These are phyloP conservation scores for Rhodosporidiobolus sp. DNA, from an alignment of 768 basidiomycete species.

Conservation along the genomic window DNA sequence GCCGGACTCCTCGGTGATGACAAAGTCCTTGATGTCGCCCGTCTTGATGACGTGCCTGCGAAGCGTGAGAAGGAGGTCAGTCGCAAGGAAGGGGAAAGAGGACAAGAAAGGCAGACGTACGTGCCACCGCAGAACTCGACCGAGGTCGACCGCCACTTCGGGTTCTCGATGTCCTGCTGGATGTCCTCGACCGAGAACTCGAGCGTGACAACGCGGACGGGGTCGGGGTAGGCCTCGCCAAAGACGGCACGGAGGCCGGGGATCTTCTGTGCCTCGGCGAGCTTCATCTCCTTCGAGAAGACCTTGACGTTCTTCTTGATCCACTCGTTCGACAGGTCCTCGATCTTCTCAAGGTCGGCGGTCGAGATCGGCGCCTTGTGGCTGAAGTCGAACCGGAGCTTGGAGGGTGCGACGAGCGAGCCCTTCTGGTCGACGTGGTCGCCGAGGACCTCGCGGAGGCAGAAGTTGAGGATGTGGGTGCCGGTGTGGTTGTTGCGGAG, in stretches of 20 bases:
- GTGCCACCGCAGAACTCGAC: conserved; percentile 99
- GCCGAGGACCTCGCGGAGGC: conserved; percentile 85
- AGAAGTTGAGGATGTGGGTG: conserved; percentile 95
- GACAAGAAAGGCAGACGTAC: conserved; percentile 55
- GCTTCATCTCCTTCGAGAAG: conserved; percentile 76
- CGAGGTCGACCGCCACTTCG: conserved; percentile 85
- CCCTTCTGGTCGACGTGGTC: conserved; percentile 98
- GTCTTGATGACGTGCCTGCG: conserved; percentile 88
- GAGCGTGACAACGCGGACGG: conserved; percentile 88
- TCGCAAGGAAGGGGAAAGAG: background rate
- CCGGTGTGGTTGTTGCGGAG: conserved; percentile 97
- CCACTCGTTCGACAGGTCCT: conserved; percentile 80
- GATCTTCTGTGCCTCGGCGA: conserved; percentile 75
- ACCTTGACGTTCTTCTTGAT: conserved; percentile 84
- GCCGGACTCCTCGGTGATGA: conserved; percentile 90
- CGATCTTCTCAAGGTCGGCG: conserved; percentile 75
- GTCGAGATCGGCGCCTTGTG: conserved; percentile 84
- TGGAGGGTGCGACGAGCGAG: conserved; percentile 90
- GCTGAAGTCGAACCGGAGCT: conserved; percentile 97
- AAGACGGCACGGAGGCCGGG: conserved; percentile 95
- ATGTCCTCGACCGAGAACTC: conserved; percentile 87
- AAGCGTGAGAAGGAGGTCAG: conserved; percentile 9
- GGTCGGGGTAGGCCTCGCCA: conserved; percentile 95
- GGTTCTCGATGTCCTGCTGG: conserved; percentile 74
- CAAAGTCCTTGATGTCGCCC: conserved; percentile 93